Evolutionary conservation across 805 yeast genomes (phyloP), one percentile per base, ranked within the genome.

Genomic region (Lachancea waltii): DNA sequence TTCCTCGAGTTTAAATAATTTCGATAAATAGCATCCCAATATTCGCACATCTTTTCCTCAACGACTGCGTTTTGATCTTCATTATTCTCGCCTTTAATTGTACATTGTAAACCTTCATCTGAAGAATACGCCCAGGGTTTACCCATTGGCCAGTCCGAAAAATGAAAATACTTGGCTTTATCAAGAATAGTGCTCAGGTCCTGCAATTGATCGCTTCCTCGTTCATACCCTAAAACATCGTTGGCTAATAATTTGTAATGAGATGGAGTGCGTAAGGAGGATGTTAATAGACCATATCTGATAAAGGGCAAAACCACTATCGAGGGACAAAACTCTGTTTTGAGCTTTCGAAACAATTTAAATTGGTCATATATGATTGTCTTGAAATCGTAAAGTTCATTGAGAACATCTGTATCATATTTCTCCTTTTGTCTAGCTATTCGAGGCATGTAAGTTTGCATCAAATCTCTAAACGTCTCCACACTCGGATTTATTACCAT

Each of bases 91-190:
- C 33, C 48, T 3, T 29, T 11, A 10, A 28, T 22, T 3, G 16
- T 35, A 41, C 63, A 59, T 40, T 48, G 40, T 21, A 56, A 34
- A 4, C 45, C 50, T 3, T 51, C 45, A 5, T 46, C 14, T 3
- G 49, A 42, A 1, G 20, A n/a, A 34, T 53, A 51, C 10, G 35
- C 53, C 86, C 86, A 79, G 4, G 85, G 86, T 50, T 81, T 79
- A 0, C 79, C 75, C 5, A 79, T 56, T 5, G 86, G 86, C 24
- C 70, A 68, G 50, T 81, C 87, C 3, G 81, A 73, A 54, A 74
- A 81, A 53, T 81, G 87, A 20, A 78, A 53, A 38, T 75, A 62
- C 48, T 69, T 71, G 4, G 70, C 55, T 8, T 62, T 53, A 5
- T 50, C 43, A 6, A 60, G 42, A n/a, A n/a, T n/a, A n/a, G n/a